Conservation (phyloP, 2,329 filamentous ascomycete genomes). For the Pezicula carpinea region DNA sequence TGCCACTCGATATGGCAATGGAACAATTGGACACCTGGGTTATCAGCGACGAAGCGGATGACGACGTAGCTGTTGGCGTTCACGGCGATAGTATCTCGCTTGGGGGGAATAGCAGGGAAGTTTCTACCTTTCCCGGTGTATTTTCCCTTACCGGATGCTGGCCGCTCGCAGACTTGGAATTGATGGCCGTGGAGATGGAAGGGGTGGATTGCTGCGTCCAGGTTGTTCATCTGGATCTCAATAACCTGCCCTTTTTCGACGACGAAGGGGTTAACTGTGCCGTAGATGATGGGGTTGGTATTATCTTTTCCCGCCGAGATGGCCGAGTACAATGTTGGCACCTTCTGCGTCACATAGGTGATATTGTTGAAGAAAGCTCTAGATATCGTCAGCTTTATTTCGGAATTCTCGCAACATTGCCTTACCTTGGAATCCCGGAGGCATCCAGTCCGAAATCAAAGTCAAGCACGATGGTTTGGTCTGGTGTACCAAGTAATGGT, state of each 20-base stretch:
- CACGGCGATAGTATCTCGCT: slow-evolving; percentile 57
- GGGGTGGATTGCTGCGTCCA: slow-evolving; percentile 32
- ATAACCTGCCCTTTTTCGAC: slow-evolving; percentile 61
- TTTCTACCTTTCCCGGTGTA: too few relatives aligned
- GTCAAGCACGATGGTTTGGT: too few relatives aligned
- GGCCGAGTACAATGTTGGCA: slow-evolving; percentile 74
- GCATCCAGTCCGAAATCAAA: too few relatives aligned
- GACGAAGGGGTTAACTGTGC: slow-evolving; percentile 59
- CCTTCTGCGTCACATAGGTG: slow-evolving; percentile 69
- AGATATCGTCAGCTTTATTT: too few relatives aligned
- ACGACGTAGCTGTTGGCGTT: slow-evolving; percentile 61
- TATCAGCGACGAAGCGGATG: slow-evolving; percentile 59
- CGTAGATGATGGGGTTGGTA: slow-evolving; percentile 57
- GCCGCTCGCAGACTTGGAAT: too few relatives aligned
- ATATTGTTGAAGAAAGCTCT: slow-evolving; percentile 53
- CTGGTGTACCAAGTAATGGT: too few relatives aligned
- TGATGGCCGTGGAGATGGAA: slow-evolving; percentile 4
- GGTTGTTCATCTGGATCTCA: slow-evolving; percentile 46
- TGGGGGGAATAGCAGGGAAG: slow-evolving; percentile 44
- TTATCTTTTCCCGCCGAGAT: slow-evolving; percentile 34
- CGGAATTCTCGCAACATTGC: too few relatives aligned
- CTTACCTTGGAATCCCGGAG: too few relatives aligned
- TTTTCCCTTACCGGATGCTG: too few relatives aligned
- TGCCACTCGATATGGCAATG: slow-evolving; percentile 61
- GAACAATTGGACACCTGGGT: slow-evolving; percentile 65